Base-by-base conservation (phyloP, 2,329 filamentous ascomycete genomes). In the Periconia sp. region DNA sequence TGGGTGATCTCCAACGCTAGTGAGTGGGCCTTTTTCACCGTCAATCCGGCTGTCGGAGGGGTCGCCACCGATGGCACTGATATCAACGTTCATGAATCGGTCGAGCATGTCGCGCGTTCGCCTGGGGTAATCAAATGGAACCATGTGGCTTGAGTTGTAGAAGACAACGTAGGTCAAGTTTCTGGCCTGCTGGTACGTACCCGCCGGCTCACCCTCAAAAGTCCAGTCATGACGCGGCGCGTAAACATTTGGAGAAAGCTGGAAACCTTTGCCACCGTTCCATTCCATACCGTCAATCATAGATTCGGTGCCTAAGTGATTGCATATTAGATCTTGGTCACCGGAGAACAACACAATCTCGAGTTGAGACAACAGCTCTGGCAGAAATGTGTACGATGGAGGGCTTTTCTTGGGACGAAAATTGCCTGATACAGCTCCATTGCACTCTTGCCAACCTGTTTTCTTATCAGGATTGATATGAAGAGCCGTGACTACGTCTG, bases 121-220 rank as follows among this genome's bases (percentile, higher is more conserved):
- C 45, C 91, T 86, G 1, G 93, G 88, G 64, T 89, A 90, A 74
- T 99, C 93, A 68, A 94, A 97, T 1, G 94, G 95, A 1, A 99
- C 94, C 94, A 99, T 99, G 75, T 99, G 94, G 47, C 90, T 96
- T 15, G 91, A 87, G 73, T 99, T 96, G 79, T 96, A 91, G 76
- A 97, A 96, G 41, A 95, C 81, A 31, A 99, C 87, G 70, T 99
- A 99, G 1, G 94, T 97, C 56, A 99, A 77, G 75, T 99, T 99
- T 60, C 95, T 87, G 1, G 94, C 93, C 71, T 92, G 85, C 74
- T 99, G 95, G 81, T 93, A 99, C 69, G 95, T 91, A 20, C 94
- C 94, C 3, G 92, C 92, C 1, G 85, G 78, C 63, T 96, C 85
- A 56, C 88, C 90, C 74, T 97, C 94, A 61, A 97, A 97, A 1